Evolutionary conservation across 1,284 basidiomycete genomes (phyloP).

Genomic region (Cutaneotrichosporon cyanovorans): DNA sequence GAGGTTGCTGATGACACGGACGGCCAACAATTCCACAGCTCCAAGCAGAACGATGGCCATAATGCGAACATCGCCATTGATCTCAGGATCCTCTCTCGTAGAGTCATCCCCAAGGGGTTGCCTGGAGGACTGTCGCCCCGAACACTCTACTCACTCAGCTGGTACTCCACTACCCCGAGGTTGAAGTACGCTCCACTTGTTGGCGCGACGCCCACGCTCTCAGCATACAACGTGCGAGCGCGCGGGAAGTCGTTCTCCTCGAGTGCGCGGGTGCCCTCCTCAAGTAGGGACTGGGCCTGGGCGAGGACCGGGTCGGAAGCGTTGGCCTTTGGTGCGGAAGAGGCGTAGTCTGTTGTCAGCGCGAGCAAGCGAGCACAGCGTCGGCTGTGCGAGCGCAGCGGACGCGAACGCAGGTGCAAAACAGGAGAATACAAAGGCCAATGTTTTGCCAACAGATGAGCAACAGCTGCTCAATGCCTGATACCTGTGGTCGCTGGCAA

Average conservation of each 20-base stretch:
- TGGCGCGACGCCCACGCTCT: conserved; percentile 71
- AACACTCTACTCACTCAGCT: conserved; percentile 32
- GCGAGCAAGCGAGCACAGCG: not conserved
- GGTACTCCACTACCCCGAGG: conserved; percentile 45
- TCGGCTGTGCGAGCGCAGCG: no score
- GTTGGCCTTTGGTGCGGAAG: conserved; percentile 68
- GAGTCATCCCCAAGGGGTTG: no score
- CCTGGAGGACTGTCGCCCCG: no score
- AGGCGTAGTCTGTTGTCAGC: conserved; percentile 62
- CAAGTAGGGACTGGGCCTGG: conserved; percentile 72
- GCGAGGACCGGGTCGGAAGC: conserved; percentile 73
- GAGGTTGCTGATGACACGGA: no score
- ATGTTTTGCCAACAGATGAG: no score
- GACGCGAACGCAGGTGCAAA: no score
- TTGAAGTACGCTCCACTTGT: conserved; percentile 52
- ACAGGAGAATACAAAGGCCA: no score
- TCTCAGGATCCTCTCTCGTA: no score
- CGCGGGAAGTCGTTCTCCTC: conserved; percentile 81
- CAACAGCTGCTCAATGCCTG: no score
- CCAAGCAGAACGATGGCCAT: no score
- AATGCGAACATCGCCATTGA: no score
- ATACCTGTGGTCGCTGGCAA: no score
- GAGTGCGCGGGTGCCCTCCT: conserved; percentile 76
- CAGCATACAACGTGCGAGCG: conserved; percentile 69
- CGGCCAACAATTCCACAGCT: not conserved